A percentile compares a stretch with the other conserved stretches of the same genome.
These are phyloP conservation scores for Phaseolus coccineus DNA, from an alignment of 331 rosid species.

Conservation along the genomic window DNA sequence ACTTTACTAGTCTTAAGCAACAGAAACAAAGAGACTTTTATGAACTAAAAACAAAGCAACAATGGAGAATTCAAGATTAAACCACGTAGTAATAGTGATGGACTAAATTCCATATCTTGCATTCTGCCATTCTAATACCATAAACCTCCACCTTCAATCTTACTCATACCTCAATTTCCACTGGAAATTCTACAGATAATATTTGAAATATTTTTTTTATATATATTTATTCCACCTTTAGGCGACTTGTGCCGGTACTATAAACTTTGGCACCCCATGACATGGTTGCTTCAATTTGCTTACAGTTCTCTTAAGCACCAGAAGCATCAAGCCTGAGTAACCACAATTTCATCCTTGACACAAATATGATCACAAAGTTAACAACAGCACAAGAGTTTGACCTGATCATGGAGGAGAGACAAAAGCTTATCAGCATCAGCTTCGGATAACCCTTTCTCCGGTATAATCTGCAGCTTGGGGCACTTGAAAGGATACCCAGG, in stretches of 20 bases:
- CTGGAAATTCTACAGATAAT: background rate
- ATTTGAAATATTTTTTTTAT: background rate
- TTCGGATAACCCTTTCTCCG: conserved; percentile 75
- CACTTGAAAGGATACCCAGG: conserved; percentile 97
- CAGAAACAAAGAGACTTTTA: conserved; percentile 1
- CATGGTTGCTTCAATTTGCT: background rate
- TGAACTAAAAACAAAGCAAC: background rate
- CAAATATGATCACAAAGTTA: conserved; percentile 28
- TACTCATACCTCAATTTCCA: conserved; percentile 7
- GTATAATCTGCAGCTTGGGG: conserved; percentile 85
- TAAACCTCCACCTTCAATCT: conserved; percentile 1
- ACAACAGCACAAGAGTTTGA: conserved; percentile 39
- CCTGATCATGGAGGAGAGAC: conserved; percentile 89
- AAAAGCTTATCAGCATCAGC: conserved; percentile 69
- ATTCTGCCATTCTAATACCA: conserved; percentile 4
- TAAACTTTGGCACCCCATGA: conserved; percentile 9
- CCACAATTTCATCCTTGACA: conserved; percentile 29
- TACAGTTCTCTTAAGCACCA: background rate
- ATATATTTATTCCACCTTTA: conserved; percentile 2
- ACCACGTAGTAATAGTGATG: background rate
- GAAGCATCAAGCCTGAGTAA: conserved; percentile 10
- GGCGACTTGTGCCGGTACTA: conserved; percentile 31
- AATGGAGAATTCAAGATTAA: conserved; percentile 12
- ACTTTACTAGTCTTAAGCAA: conserved; percentile 17
- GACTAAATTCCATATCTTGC: conserved; percentile 10